Conservation (phyloP, 495 filamentous ascomycete genomes). For the Podospora fimiseda region DNA sequence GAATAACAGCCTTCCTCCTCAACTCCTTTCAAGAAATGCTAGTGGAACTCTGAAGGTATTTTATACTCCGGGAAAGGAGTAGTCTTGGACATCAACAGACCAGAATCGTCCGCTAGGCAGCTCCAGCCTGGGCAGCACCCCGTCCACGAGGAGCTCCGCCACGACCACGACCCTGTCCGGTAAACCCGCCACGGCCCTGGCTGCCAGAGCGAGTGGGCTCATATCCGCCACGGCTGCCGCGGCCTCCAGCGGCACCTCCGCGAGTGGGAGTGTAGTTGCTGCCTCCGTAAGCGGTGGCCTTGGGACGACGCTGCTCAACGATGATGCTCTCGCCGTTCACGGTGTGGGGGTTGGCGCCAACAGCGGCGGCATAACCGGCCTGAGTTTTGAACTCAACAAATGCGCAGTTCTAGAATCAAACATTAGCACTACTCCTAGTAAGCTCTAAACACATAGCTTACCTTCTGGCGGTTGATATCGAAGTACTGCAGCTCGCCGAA, state of each 20-base stretch:
- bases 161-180: constrained; percentile 50
- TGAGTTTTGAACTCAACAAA: constrained; percentile 86
- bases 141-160: constrained; percentile 52
- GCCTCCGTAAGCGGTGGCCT: constrained; percentile 58
- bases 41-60: background rate
- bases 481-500: constrained; percentile 80
- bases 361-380: constrained; percentile 72
- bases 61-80: background rate
- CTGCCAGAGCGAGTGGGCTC: constrained; percentile 50
- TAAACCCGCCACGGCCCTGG: constrained; percentile 59
- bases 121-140: constrained; percentile 31
- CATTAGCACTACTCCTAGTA: constrained; percentile 17
- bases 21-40: constrained; percentile 4
- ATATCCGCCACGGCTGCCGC: constrained; percentile 62
- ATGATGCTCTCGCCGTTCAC: constrained; percentile 72
- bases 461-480: constrained; percentile 86
- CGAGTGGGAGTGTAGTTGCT: constrained; percentile 57
- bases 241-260: constrained; percentile 40
- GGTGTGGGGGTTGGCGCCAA: constrained; percentile 77
- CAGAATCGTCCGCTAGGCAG: constrained; percentile 21
- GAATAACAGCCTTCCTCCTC: constrained; percentile 9
- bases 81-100: background rate
- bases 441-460: constrained; percentile 34
- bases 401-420: constrained; percentile 70
- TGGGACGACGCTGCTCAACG: constrained; percentile 84